A percentile compares a stretch with the other conserved stretches of the same genome.
Conservation (phyloP, 176 grass and related monocot species). For the Oryza brachyantha region DNA sequence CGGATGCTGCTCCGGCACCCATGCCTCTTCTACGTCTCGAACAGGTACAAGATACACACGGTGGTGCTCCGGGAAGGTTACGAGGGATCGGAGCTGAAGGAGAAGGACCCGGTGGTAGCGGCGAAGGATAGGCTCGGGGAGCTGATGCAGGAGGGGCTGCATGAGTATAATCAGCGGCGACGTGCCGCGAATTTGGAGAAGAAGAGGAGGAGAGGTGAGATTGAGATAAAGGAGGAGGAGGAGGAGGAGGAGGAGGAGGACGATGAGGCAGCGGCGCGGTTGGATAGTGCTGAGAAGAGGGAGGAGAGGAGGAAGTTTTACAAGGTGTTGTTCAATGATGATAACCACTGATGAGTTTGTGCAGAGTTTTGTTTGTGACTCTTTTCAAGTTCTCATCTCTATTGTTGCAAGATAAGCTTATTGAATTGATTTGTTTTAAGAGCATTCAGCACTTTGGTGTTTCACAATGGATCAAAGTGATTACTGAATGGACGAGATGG, state of each 20-base stretch:
- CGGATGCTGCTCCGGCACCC: conserved; percentile 61
- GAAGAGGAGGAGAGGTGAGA: conserved; percentile 67
- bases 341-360: conserved; percentile 14
- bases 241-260: conserved; percentile 50
- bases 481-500: not conserved
- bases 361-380: not conserved
- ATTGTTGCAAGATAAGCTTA: not conserved
- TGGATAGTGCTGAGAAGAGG: conserved; percentile 54
- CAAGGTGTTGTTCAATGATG: conserved; percentile 65
- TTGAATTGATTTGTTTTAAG: not conserved
- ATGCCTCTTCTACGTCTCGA: conserved; percentile 85
- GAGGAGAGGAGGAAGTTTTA: conserved; percentile 83
- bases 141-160: conserved; percentile 91
- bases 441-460: not conserved
- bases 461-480: not conserved
- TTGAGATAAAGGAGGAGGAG: conserved; percentile 55
- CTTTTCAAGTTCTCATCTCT: not conserved
- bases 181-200: conserved; percentile 67
- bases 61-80: conserved; percentile 75
- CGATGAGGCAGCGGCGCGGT: conserved; percentile 15
- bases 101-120: conserved; percentile 72
- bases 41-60: conserved; percentile 81
- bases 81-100: conserved; percentile 57
- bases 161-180: conserved; percentile 66
- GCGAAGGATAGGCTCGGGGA: conserved; percentile 75